Conservation (phyloP, 306 rosid genomes). For the Prunus davidiana region DNA sequence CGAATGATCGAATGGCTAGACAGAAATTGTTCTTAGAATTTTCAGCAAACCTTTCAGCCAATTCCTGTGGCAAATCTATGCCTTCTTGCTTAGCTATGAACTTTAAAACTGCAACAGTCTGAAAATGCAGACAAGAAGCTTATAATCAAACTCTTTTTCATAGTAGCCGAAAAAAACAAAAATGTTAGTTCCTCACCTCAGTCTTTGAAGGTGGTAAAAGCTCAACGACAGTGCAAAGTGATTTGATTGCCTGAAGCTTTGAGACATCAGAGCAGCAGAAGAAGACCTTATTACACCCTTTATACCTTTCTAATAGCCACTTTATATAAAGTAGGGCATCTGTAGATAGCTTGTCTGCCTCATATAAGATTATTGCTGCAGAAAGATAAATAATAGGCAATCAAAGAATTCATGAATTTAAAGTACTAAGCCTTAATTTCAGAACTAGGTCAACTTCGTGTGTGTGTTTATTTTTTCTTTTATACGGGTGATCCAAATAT, state of each 20-base stretch:
- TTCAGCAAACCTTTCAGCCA: slow-evolving; percentile 45
- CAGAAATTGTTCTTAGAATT: slow-evolving; percentile 62
- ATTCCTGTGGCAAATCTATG: slow-evolving; percentile 36
- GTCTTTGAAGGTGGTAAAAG: slow-evolving; percentile 63
- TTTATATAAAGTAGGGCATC: slow-evolving; percentile 62
- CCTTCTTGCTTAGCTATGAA: slow-evolving; percentile 53
- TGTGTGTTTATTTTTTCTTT: too few relatives aligned
- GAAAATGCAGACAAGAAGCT: slow-evolving; percentile 4
- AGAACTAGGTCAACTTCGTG: not conserved
- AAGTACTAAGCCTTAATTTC: too few relatives aligned
- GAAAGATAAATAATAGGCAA: not conserved
- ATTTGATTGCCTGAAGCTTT: slow-evolving; percentile 57
- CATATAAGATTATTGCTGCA: slow-evolving; percentile 66
- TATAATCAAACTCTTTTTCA: not conserved
- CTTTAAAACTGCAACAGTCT: slow-evolving; percentile 64
- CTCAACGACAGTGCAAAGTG: slow-evolving; percentile 53
- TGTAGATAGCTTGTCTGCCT: slow-evolving; percentile 64
- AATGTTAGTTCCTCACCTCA: slow-evolving; percentile 45
- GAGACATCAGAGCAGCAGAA: slow-evolving; percentile 83
- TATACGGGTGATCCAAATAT: not conserved
- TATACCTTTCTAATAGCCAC: slow-evolving; percentile 73
- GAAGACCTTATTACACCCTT: slow-evolving; percentile 66
- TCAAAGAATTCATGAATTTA: too few relatives aligned
- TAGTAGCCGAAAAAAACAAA: not conserved
- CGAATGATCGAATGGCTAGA: slow-evolving; percentile 81